These are phyloP conservation scores for Guyanaporus albipodus DNA, from an alignment of 768 basidiomycete species.

Conservation along the genomic window DNA sequence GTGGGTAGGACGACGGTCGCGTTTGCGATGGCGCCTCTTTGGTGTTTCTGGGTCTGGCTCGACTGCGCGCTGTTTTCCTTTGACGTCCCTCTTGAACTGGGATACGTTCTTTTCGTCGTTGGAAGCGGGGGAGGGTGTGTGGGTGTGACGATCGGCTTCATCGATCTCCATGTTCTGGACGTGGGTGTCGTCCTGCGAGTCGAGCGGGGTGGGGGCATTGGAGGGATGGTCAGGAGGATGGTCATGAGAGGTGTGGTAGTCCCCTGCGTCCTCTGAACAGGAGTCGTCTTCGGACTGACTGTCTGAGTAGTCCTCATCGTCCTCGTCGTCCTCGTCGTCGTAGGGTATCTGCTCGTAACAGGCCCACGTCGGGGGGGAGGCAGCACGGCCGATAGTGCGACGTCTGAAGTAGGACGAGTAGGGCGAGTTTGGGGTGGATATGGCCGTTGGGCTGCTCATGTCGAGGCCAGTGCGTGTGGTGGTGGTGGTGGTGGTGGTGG, in stretches of 20 bases:
- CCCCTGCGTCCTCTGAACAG: conserved; percentile 74
- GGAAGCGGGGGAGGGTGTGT: neutral
- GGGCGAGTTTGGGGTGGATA: conserved; percentile 23
- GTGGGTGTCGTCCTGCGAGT: conserved; percentile 42
- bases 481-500: too few species aligned
- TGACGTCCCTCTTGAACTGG: conserved; percentile 56
- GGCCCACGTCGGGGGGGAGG: conserved; percentile 83
- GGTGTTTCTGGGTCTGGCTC: conserved; percentile 57
- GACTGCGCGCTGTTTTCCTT: conserved; percentile 78
- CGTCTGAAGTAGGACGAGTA: conserved; percentile 46
- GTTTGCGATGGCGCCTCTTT: conserved; percentile 46
- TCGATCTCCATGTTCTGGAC: conserved; percentile 54
- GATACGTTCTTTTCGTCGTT: conserved; percentile 35
- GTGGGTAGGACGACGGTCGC: conserved; percentile 54
- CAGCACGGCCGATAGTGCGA: conserved; percentile 73
- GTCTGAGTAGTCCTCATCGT: conserved; percentile 54
- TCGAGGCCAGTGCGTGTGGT: neutral
- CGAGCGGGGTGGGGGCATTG: conserved; percentile 15
- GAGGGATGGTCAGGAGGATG: conserved; percentile 28
- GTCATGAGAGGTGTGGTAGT: conserved; percentile 39
- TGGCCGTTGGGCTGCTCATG: conserved; percentile 25
- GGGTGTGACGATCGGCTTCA: conserved; percentile 30
- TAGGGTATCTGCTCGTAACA: conserved; percentile 88
- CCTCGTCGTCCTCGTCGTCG: conserved; percentile 55
- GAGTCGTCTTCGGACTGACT: conserved; percentile 52